Evolutionary conservation across 2,329 filamentous ascomycete genomes (phyloP).

Genomic region (Fusarium domesticum): DNA sequence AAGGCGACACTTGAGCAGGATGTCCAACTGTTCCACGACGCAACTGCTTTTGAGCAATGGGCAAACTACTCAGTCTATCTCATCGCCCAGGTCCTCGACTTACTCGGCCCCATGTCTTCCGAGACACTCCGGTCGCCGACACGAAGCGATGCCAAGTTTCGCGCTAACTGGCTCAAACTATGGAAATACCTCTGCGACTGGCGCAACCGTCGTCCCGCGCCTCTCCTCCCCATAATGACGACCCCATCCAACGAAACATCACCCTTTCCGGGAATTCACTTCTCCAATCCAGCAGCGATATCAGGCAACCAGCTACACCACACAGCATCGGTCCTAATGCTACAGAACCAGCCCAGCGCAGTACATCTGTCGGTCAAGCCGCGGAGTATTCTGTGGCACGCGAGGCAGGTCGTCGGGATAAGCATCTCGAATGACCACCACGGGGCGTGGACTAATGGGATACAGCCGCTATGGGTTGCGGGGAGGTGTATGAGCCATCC

Average conservation of each 20-base stretch:
- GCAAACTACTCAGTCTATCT: slow-evolving; percentile 51
- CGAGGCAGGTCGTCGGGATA: slow-evolving; percentile 51
- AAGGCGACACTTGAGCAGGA: slow-evolving; percentile 31
- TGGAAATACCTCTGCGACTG: slow-evolving; percentile 41
- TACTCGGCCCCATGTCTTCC: slow-evolving; percentile 31
- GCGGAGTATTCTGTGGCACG: slow-evolving; percentile 48
- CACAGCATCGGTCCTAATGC: slow-evolving; percentile 49
- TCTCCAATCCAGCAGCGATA: slow-evolving; percentile 49
- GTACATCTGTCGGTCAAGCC: slow-evolving; percentile 40
- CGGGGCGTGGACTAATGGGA: slow-evolving; percentile 52
- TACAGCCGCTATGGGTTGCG: slow-evolving; percentile 54
- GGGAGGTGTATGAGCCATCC: slow-evolving; percentile 50
- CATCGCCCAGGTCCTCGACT: slow-evolving; percentile 42
- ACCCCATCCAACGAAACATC: slow-evolving; percentile 42
- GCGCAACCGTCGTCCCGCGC: slow-evolving; percentile 37
- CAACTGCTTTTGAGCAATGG: slow-evolving; percentile 43
- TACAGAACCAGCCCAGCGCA: slow-evolving; percentile 44
- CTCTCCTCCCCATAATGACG: slow-evolving; percentile 36
- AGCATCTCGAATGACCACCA: slow-evolving; percentile 51
- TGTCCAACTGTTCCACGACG: slow-evolving; percentile 35
- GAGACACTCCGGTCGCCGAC: slow-evolving; percentile 13
- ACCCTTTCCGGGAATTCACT: slow-evolving; percentile 49
- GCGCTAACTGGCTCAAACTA: slow-evolving; percentile 36
- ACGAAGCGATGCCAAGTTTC: slow-evolving; percentile 26
- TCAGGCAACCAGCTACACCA: slow-evolving; percentile 55